A percentile compares a stretch with the other conserved stretches of the same genome.
Evolutionary conservation across 2,329 filamentous ascomycete genomes (phyloP).

Genomic region (Neonectria hederae): DNA sequence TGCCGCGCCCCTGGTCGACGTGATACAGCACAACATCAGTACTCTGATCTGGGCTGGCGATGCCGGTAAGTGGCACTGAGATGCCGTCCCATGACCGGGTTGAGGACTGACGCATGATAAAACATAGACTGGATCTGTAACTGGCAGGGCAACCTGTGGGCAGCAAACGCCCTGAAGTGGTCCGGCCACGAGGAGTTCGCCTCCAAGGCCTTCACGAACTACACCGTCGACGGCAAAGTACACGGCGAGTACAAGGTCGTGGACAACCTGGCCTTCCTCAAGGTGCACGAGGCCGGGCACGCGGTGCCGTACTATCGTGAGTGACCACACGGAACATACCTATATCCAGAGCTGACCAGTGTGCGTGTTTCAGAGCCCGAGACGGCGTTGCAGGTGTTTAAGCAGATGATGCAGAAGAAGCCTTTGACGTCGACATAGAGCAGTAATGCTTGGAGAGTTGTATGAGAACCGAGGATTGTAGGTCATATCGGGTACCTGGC

Average conservation of each 20-base stretch:
- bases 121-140: slow-evolving; percentile 65
- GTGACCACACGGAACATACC: not conserved
- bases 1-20: slow-evolving; percentile 52
- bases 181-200: slow-evolving; percentile 52
- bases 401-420: slow-evolving; percentile 40
- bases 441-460: not conserved
- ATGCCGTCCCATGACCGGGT: not conserved
- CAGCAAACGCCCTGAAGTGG: slow-evolving; percentile 58
- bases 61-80: slow-evolving; percentile 46
- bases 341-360: not conserved
- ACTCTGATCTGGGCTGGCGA: slow-evolving; percentile 66
- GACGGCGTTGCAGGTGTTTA: slow-evolving; percentile 41
- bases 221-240: slow-evolving; percentile 58
- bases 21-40: slow-evolving; percentile 58
- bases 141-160: slow-evolving; percentile 61
- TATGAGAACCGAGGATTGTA: not conserved
- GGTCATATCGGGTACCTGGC: not conserved
- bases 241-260: slow-evolving; percentile 60
- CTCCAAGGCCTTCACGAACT: slow-evolving; percentile 45
- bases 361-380: slow-evolving; percentile 35
- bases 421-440: slow-evolving; percentile 31
- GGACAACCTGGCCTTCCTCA: slow-evolving; percentile 66
- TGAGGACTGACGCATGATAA: slow-evolving; percentile 10
- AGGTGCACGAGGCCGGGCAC: slow-evolving; percentile 68
- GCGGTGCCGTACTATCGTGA: slow-evolving; percentile 59